Evolutionary conservation across 345 rosid species (phyloP).

Genomic region (Salix purpurea): DNA sequence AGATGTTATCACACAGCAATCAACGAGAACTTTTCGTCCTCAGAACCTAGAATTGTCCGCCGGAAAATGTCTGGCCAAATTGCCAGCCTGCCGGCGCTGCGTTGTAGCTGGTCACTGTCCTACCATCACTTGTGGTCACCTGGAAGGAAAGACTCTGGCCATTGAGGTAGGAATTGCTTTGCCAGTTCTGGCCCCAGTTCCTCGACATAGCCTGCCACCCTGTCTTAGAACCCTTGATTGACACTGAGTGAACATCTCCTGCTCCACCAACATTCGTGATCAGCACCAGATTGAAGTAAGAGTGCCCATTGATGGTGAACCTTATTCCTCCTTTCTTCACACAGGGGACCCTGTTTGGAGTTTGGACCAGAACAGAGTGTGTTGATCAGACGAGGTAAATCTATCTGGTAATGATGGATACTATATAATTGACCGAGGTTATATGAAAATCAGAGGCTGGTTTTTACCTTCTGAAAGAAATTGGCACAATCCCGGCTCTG

Average conservation of each 20-base stretch:
- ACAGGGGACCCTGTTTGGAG: constrained; percentile 63
- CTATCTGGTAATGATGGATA: too few relatives aligned
- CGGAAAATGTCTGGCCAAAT: constrained; percentile 86
- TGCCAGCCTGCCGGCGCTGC: constrained; percentile 67
- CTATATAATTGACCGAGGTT: too few relatives aligned
- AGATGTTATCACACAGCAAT: neutral
- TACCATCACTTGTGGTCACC: constrained; percentile 85
- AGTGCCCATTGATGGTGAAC: constrained; percentile 85
- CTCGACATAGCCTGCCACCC: constrained; percentile 94
- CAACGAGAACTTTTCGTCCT: neutral
- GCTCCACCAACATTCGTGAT: constrained; percentile 83
- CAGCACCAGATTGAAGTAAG: constrained; percentile 88
- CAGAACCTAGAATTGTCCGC: constrained; percentile 49
- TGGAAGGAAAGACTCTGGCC: constrained; percentile 86
- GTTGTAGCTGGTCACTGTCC: constrained; percentile 57
- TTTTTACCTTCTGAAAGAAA: constrained; percentile 70
- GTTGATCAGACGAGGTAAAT: neutral
- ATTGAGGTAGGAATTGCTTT: constrained; percentile 76
- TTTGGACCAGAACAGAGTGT: neutral
- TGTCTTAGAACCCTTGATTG: constrained; percentile 84
- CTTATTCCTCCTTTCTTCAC: constrained; percentile 85
- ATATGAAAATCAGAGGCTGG: neutral
- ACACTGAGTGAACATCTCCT: constrained; percentile 70
- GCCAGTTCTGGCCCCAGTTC: constrained; percentile 99
- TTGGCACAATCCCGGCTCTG: constrained; percentile 88